Evolutionary conservation across 768 basidiomycete species (phyloP), one percentile per base, ranked within the genome.

Genomic region (Aureoboletus auriporus): DNA sequence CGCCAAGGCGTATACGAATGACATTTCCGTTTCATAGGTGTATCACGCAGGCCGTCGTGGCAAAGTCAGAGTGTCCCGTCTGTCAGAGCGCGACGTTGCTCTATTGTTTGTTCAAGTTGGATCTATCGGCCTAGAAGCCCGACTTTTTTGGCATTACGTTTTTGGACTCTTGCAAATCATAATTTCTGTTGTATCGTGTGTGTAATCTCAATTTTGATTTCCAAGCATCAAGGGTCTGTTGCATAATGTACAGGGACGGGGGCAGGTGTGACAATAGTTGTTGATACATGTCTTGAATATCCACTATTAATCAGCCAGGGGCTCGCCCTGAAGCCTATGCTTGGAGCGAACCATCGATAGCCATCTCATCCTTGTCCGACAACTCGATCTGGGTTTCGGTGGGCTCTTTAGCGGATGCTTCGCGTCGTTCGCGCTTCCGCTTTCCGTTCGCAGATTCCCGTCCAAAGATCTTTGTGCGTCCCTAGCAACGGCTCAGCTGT

Each of bases 381-480:
- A 23, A 23, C 31, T 8, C 11, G 31, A 10, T 33, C 31, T 33
- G 33, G 42, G 12, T 17, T 51, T 42, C 7, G 12, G 11, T 3
- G 33, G 4, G 8, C 20, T 5, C 43, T 34, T 42, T 42, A 6
- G 46, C 20, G 20, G 20, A 23, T 23, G 20, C 51, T 42, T 67
- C 69, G 23, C 62, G 63, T 5, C 49, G 59, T 13, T 54, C 47
- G 14, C 68, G 65, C 13, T 64, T 69, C 16, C 68, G 66, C 12
- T 47, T 55, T 14, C 71, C 80, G 11, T 74, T 75, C 0, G 74
- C 75, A 12, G 78, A 80, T 60, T 86, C 80, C 42, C 58, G 58
- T 14, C 84, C 83, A 38, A 85, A 63, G 42, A 87, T 47, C 45
- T 64, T 82, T n/a, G 77, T 80, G 35, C 85, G 80, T 34, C 85